phyloP scores from a whole-genome alignment of 345 rosid genomes.

The Melaleuca quinquenervia region DNA sequence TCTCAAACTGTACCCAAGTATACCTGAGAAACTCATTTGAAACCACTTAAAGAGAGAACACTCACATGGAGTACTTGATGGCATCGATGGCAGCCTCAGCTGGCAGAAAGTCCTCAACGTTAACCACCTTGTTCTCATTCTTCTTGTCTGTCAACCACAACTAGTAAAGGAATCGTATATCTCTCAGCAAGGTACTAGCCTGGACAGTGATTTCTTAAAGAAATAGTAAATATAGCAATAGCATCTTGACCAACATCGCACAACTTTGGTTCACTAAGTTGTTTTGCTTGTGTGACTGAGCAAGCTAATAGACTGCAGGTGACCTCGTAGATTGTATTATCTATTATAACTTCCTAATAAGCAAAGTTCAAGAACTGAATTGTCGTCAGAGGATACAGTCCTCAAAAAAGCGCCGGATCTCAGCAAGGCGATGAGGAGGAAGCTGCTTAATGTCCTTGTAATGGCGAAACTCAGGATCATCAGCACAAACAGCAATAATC shows the following conservation, averaged over 20 bases:
- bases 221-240: not conserved
- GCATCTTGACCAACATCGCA: not conserved
- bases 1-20: not conserved
- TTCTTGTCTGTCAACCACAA: slow-evolving; percentile 59
- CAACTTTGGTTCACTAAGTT: not conserved
- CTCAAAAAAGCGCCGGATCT: slow-evolving; percentile 96
- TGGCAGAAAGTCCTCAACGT: slow-evolving; percentile 84
- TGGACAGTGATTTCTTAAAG: not conserved
- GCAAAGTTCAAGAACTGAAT: not conserved
- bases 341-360: not conserved
- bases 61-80: slow-evolving; percentile 88
- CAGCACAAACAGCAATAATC: slow-evolving; percentile 96
- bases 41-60: not conserved
- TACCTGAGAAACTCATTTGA: not conserved
- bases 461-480: slow-evolving; percentile 97
- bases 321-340: not conserved
- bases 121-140: slow-evolving; percentile 96
- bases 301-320: not conserved
- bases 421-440: slow-evolving; percentile 97
- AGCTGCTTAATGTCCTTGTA: slow-evolving; percentile 88
- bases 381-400: slow-evolving; percentile 60
- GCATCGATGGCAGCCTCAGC: slow-evolving; percentile 66
- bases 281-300: not conserved
- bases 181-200: not conserved
- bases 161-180: slow-evolving; percentile 19